Conservation (phyloP, 2,329 filamentous ascomycete species). For the Talaromyces atroroseus region DNA sequence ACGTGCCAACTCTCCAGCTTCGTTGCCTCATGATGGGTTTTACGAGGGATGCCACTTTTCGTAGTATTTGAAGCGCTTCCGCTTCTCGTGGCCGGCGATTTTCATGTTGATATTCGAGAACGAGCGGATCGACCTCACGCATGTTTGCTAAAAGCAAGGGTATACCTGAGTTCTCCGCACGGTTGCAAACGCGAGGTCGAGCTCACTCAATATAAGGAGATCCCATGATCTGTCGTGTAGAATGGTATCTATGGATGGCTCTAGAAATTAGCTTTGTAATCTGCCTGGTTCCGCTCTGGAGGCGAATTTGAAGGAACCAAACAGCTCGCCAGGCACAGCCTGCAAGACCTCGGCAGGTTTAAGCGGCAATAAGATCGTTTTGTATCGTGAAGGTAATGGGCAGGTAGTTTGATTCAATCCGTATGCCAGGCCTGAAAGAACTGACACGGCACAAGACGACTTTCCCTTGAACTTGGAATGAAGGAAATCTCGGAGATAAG, state of each 20-base stretch:
- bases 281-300: conserved; percentile 1
- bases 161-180: background rate
- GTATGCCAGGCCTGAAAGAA: background rate
- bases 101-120: conserved; percentile 51
- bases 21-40: conserved; percentile 92
- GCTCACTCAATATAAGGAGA: background rate
- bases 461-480: background rate
- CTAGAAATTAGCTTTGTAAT: conserved; percentile 15
- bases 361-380: background rate
- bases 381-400: background rate
- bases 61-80: conserved; percentile 58
- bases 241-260: conserved; percentile 6
- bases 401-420: background rate
- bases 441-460: no score
- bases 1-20: conserved; percentile 69
- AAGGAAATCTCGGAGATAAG: background rate
- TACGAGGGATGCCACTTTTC: conserved; percentile 78
- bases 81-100: conserved; percentile 43
- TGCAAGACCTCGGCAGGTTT: background rate
- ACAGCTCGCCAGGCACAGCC: background rate
- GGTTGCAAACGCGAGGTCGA: background rate
- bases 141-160: conserved; percentile 18
- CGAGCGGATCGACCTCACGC: conserved; percentile 44
- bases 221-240: background rate
- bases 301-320: conserved; percentile 4